Evolutionary conservation across 805 yeast genomes (phyloP).

Genomic region (Torulaspora quercuum): DNA sequence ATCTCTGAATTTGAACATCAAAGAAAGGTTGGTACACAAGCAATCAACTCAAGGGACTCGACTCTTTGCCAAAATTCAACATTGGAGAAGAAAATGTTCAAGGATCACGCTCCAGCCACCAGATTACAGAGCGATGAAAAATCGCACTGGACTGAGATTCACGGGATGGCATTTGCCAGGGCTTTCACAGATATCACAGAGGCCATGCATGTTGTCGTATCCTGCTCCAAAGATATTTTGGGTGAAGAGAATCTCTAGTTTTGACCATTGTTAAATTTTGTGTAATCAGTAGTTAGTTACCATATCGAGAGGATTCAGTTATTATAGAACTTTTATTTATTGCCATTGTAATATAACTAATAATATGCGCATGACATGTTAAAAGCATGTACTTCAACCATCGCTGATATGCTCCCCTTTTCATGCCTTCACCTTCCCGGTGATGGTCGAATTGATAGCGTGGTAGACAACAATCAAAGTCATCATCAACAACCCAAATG

Average conservation of each 20-base stretch:
- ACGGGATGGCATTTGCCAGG: conserved; percentile 48
- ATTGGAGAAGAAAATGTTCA: conserved; percentile 14
- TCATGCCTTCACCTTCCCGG: conserved; percentile 12
- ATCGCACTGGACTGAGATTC: conserved; percentile 46
- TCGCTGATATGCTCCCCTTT: no score
- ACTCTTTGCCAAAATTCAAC: conserved; percentile 6
- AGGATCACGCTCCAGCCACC: conserved; percentile 6
- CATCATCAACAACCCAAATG: conserved; percentile 70
- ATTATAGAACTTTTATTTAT: no score
- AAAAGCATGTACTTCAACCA: no score
- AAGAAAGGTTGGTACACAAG: conserved; percentile 6
- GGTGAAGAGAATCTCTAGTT: conserved; percentile 39
- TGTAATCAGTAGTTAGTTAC: neutral
- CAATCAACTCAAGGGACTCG: conserved; percentile 1
- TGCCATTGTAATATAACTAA: conserved; percentile 4
- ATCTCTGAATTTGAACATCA: conserved; percentile 35
- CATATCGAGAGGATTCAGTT: no score
- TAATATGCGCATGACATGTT: conserved; percentile 2
- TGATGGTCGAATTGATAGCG: conserved; percentile 50
- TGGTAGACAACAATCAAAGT: conserved; percentile 71
- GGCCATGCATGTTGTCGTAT: conserved; percentile 40
- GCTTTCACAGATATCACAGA: conserved; percentile 47
- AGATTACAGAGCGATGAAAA: conserved; percentile 20
- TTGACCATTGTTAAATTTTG: conserved; percentile 3
- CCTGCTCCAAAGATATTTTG: conserved; percentile 40